Evolutionary conservation across 2,329 filamentous ascomycete genomes (phyloP).

Genomic region (Epichloe aotearoae): DNA sequence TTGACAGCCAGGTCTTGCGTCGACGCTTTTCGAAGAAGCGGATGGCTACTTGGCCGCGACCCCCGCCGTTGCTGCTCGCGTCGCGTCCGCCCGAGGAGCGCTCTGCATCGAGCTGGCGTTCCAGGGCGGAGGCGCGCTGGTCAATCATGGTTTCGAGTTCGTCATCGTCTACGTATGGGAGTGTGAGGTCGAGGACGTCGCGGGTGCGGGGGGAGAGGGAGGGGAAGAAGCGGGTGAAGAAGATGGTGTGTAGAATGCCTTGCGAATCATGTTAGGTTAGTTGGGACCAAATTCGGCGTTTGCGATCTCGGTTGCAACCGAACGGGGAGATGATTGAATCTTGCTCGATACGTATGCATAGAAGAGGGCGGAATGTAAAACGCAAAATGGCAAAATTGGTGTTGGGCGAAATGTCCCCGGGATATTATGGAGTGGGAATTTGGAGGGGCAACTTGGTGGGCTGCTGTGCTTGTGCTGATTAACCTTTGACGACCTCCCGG

Average conservation of each 20-base stretch:
- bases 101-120: conserved; percentile 60
- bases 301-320: not conserved
- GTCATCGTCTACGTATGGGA: conserved; percentile 79
- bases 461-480: conserved; percentile 7
- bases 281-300: no score
- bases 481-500: conserved; percentile 86
- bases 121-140: conserved; percentile 65
- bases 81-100: conserved; percentile 21
- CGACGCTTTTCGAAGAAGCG: conserved; percentile 93
- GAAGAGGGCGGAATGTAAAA: no score
- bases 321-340: no score
- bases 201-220: conserved; percentile 69
- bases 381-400: not conserved
- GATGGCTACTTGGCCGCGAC: conserved; percentile 59
- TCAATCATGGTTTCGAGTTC: conserved; percentile 92
- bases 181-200: conserved; percentile 80
- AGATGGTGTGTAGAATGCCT: conserved; percentile 94
- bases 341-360: no score
- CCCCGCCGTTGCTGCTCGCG: conserved; percentile 10
- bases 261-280: no score
- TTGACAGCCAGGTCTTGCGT: conserved; percentile 67
- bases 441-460: not conserved
- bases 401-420: not conserved
- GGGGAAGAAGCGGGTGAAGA: conserved; percentile 97
- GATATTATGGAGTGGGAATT: no score